Conservation (phyloP, 441 rosid genomes). For the Syzygium syzygioides region DNA sequence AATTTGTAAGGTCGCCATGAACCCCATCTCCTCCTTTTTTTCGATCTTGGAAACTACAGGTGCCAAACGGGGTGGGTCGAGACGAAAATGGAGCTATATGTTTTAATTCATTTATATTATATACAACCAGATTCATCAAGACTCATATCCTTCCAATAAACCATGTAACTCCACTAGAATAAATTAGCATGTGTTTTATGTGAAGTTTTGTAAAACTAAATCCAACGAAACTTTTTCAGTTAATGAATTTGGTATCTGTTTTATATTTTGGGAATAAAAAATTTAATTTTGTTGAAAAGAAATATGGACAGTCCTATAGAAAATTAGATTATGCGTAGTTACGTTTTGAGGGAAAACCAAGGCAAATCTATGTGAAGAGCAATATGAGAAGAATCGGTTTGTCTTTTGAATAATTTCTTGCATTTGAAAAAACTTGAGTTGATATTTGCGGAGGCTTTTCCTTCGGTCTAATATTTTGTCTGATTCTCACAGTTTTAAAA, state of each 20-base stretch:
- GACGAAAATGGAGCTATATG: neutral
- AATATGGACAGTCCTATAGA: neutral
- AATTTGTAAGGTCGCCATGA: neutral
- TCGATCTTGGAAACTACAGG: no score
- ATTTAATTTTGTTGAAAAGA: no score
- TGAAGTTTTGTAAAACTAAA: neutral
- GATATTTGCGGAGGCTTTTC: neutral
- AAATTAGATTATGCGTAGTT: neutral
- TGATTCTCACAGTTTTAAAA: no score
- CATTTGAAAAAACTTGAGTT: neutral
- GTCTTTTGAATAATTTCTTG: no score
- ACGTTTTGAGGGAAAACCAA: neutral
- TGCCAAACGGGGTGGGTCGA: neutral
- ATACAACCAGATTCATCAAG: no score
- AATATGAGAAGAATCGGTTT: no score
- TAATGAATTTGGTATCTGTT: neutral
- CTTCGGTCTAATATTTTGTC: neutral
- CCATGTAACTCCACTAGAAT: neutral
- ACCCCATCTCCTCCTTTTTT: neutral
- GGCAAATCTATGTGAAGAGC: no score
- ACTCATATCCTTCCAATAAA: no score
- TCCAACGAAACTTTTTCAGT: neutral
- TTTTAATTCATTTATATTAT: no score
- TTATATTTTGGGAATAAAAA: no score
- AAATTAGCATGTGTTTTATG: fast-evolving